A percentile compares a stretch with the other conserved stretches of the same genome.
These are phyloP conservation scores for Alternaria incomplexa DNA, from an alignment of 2,329 filamentous ascomycete genomes.

Conservation along the genomic window DNA sequence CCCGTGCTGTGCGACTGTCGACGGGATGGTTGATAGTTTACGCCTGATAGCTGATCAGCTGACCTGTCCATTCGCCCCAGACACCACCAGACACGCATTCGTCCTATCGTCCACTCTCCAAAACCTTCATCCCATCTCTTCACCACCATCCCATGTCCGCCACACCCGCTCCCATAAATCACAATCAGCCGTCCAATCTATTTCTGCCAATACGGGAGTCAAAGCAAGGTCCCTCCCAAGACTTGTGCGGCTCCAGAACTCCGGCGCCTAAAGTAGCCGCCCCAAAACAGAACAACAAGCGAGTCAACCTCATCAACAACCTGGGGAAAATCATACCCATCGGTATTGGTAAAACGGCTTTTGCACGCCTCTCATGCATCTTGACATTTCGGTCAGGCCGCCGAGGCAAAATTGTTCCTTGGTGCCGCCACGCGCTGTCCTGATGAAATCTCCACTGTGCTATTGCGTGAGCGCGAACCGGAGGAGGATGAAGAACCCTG, in stretches of 20 bases:
- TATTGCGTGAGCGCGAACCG: conserved; percentile 7
- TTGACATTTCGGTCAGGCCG: conserved; percentile 4
- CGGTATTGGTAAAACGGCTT: conserved; percentile 6
- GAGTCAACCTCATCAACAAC: conserved; percentile 9
- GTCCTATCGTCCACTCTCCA: not conserved
- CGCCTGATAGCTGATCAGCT: not conserved
- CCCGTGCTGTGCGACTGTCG: not conserved
- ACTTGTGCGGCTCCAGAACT: conserved; percentile 12
- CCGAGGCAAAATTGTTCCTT: conserved; percentile 5
- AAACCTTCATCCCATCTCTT: not conserved
- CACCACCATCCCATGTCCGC: not conserved
- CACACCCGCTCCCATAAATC: not conserved
- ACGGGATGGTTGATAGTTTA: not conserved
- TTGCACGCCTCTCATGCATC: conserved; percentile 2
- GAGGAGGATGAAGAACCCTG: conserved; percentile 1
- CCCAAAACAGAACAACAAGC: conserved; percentile 5
- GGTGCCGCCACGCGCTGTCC: conserved; percentile 4
- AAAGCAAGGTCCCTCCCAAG: not conserved
- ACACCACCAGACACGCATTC: not conserved
- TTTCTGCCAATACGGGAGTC: not conserved
- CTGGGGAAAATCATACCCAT: conserved; percentile 9
- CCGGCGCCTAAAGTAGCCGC: conserved; percentile 3
- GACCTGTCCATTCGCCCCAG: not conserved
- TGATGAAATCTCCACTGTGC: conserved; percentile 12
- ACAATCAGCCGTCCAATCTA: not conserved